phyloP scores from a whole-genome alignment of 1,139 yeast species.

The Geotrichum bryndzae region DNA sequence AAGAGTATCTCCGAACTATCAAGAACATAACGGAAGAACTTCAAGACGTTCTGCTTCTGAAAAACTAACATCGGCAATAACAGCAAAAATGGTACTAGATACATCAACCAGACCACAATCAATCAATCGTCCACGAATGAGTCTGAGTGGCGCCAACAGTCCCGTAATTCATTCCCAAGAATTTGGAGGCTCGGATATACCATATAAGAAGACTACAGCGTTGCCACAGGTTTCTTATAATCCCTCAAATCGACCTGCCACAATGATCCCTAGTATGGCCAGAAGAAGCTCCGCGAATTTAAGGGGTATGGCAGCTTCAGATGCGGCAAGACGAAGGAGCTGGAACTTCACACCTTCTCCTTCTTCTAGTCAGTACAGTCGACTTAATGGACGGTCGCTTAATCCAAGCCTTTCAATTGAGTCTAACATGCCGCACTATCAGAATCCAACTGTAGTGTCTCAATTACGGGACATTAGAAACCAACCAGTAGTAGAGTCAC shows the following conservation, averaged over 20 bases:
- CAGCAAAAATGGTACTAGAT: neutral
- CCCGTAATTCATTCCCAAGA: slow-evolving; percentile 7
- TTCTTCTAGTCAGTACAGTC: neutral
- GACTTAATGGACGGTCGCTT: neutral
- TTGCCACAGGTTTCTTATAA: neutral
- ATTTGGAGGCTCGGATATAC: neutral
- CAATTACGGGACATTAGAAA: slow-evolving; percentile 8
- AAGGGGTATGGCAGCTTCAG: neutral
- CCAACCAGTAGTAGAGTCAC: slow-evolving; percentile 6
- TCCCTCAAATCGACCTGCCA: neutral
- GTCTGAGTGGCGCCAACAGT: slow-evolving; percentile 3
- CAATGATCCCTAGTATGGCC: neutral
- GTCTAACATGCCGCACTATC: slow-evolving; percentile 9
- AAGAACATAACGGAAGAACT: neutral
- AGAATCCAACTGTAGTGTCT: slow-evolving; percentile 12
- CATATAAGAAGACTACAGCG: neutral
- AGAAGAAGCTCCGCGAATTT: neutral
- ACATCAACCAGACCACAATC: neutral
- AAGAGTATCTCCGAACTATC: neutral
- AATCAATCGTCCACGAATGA: neutral
- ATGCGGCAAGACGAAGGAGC: neutral
- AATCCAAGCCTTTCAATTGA: neutral
- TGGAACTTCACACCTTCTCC: neutral
- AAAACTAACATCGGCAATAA: neutral
- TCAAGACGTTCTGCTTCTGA: neutral